These are phyloP conservation scores for Panaeolus cyanescens DNA, from an alignment of 768 basidiomycete genomes.

Conservation along the genomic window DNA sequence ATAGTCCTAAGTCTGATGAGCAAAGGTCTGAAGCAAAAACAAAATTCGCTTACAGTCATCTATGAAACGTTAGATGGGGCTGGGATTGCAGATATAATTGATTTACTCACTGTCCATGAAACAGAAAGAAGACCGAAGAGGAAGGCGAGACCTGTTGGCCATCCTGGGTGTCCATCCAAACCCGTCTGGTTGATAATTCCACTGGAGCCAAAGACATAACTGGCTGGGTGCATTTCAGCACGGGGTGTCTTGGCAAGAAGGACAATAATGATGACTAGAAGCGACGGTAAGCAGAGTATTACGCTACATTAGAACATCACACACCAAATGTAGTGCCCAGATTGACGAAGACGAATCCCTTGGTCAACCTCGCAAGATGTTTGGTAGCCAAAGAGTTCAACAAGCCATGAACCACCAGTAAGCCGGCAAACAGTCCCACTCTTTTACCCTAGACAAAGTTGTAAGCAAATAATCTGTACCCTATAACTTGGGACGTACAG, in stretches of 20 bases:
- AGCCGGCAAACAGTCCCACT: slow-evolving; percentile 75
- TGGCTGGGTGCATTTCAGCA: slow-evolving; percentile 77
- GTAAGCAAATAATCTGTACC: background rate
- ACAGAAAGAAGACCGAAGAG: slow-evolving; percentile 84
- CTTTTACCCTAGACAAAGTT: slow-evolving; percentile 53
- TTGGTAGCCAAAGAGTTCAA: slow-evolving; percentile 78
- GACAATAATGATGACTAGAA: slow-evolving; percentile 78
- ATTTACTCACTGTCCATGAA: slow-evolving; percentile 74
- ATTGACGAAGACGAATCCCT: slow-evolving; percentile 85
- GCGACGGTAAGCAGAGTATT: background rate
- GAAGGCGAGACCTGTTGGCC: slow-evolving; percentile 80
- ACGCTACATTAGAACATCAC: slow-evolving; percentile 14
- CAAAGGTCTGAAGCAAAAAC: slow-evolving; percentile 57
- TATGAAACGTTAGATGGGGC: background rate
- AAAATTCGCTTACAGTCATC: slow-evolving; percentile 18
- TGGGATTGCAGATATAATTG: background rate
- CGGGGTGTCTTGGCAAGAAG: slow-evolving; percentile 75
- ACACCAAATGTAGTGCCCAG: slow-evolving; percentile 73
- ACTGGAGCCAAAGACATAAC: slow-evolving; percentile 75
- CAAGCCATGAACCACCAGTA: slow-evolving; percentile 78
- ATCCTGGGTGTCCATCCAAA: slow-evolving; percentile 37
- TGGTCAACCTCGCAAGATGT: slow-evolving; percentile 72
- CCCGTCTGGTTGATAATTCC: slow-evolving; percentile 82
- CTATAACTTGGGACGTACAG: slow-evolving; percentile 25
- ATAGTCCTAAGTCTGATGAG: slow-evolving; percentile 52